Percentiles rank a stretch among this genome's conserved stretches.
These are phyloP conservation scores for Luffa acutangula DNA, from an alignment of 306 rosid genomes.

Conservation along the genomic window DNA sequence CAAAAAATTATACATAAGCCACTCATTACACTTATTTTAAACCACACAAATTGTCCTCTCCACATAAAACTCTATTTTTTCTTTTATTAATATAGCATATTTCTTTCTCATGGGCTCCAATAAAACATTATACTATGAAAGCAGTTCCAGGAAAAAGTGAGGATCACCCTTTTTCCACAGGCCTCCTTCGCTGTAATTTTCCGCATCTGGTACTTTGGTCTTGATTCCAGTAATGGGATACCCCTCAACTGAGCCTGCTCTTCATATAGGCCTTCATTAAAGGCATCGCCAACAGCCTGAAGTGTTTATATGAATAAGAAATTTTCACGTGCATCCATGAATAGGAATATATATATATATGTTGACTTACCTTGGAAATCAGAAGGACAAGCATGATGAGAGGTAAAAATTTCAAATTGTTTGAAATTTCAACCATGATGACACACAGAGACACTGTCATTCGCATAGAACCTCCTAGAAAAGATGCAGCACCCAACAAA, in stretches of 20 bases:
- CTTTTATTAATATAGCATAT: neutral
- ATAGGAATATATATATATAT: conserved; percentile 8
- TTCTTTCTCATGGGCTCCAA: neutral
- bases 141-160: neutral
- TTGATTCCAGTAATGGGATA: conserved; percentile 86
- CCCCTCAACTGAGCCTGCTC: conserved; percentile 77
- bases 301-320: conserved; percentile 6
- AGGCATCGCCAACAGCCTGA: conserved; percentile 86
- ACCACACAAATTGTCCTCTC: neutral
- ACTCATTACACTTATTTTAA: neutral
- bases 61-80: neutral
- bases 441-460: conserved; percentile 94
- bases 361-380: conserved; percentile 67
- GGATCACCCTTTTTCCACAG: conserved; percentile 70
- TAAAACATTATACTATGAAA: neutral
- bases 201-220: conserved; percentile 93
- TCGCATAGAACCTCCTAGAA: conserved; percentile 99
- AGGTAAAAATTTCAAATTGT: conserved; percentile 74
- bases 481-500: conserved; percentile 94
- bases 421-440: conserved; percentile 96
- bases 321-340: conserved; percentile 8
- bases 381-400: conserved; percentile 98
- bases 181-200: conserved; percentile 89
- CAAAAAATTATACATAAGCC: neutral
- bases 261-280: conserved; percentile 76